phyloP scores from a whole-genome alignment of 2,329 filamentous ascomycete genomes.

The Botryotinia calthae region DNA sequence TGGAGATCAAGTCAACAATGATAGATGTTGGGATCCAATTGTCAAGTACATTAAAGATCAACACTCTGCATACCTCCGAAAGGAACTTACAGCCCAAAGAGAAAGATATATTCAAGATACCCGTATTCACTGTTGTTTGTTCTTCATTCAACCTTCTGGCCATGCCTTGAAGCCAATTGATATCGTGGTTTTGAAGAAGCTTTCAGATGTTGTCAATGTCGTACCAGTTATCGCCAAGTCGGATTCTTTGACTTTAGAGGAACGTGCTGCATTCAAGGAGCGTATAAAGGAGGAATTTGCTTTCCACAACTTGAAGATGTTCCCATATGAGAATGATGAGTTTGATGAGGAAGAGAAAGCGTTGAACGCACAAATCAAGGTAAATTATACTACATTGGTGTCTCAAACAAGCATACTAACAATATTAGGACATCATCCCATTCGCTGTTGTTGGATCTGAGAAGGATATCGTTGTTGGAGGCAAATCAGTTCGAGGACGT shows the following conservation, averaged over 20 bases:
- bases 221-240: conserved; percentile 99
- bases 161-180: conserved; percentile 99
- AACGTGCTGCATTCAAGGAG: conserved; percentile 96
- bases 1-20: conserved; percentile 98
- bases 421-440: conserved; percentile 76
- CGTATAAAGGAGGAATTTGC: conserved; percentile 99
- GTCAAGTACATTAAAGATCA: conserved; percentile 99
- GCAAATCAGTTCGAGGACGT: conserved; percentile 94
- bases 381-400: conserved; percentile 41
- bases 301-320: conserved; percentile 99
- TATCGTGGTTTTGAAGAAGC: conserved; percentile 99
- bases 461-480: conserved; percentile 95
- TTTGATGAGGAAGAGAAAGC: conserved; percentile 94
- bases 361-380: conserved; percentile 95
- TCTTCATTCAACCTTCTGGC: conserved; percentile 98
- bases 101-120: conserved; percentile 99
- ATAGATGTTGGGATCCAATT: conserved; percentile 99
- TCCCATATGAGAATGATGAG: conserved; percentile 99
- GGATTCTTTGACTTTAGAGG: conserved; percentile 91
- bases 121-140: conserved; percentile 97
- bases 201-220: conserved; percentile 98
- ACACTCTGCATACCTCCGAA: conserved; percentile 97
- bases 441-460: conserved; percentile 98
- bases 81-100: conserved; percentile 98
- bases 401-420: conserved; percentile 39